phyloP scores from a whole-genome alignment of 768 basidiomycete species.

The Naganishia antarctica region DNA sequence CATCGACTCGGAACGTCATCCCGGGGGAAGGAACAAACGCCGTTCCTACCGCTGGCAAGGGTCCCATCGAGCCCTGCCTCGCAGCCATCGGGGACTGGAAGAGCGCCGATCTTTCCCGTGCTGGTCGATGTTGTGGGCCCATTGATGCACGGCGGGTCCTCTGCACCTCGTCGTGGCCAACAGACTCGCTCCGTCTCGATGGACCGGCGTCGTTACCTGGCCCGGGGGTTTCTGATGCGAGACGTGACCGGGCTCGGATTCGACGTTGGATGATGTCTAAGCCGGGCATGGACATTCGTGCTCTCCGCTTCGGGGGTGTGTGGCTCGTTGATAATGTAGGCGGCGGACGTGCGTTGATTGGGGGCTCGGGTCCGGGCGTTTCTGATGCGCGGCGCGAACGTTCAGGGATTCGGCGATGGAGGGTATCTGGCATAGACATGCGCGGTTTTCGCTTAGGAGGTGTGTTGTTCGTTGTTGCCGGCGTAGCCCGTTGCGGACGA shows the following conservation, averaged over 20 bases:
- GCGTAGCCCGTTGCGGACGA: no score
- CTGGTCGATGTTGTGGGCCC: background rate
- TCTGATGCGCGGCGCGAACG: no score
- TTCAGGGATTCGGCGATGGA: no score
- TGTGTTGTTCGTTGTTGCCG: no score
- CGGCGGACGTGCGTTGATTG: no score
- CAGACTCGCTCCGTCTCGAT: background rate
- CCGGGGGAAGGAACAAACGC: background rate
- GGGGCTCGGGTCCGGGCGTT: no score
- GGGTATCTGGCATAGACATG: no score
- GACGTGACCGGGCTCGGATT: background rate
- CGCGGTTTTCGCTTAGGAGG: no score
- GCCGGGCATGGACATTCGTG: background rate
- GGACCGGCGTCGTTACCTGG: background rate
- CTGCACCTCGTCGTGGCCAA: background rate
- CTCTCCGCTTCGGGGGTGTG: background rate
- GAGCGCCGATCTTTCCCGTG: background rate
- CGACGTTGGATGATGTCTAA: background rate
- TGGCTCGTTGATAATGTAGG: no score
- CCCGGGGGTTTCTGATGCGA: background rate
- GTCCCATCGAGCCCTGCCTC: no score
- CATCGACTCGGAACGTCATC: conserved; percentile 2
- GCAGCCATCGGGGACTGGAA: background rate
- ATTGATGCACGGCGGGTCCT: background rate
- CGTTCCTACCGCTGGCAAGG: background rate